These are phyloP conservation scores for Talaromyces sp. DNA, from an alignment of 2,329 filamentous ascomycete genomes.

Conservation along the genomic window DNA sequence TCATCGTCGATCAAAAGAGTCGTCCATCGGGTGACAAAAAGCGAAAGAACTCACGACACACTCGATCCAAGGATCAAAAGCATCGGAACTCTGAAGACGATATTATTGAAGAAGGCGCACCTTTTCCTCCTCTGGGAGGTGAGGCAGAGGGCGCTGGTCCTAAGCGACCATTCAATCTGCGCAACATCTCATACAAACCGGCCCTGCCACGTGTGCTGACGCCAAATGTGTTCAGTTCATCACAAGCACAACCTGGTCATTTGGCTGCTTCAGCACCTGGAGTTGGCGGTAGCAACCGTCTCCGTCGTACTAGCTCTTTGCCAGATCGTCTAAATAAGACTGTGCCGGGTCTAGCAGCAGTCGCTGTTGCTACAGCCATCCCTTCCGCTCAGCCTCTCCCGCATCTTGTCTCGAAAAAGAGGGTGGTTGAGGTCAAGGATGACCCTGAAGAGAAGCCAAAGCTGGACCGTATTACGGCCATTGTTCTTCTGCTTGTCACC, in stretches of 20 bases:
- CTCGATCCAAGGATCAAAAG: slow-evolving; percentile 29
- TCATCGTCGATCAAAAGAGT: slow-evolving; percentile 31
- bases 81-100: slow-evolving; percentile 8
- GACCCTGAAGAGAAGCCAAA: slow-evolving; percentile 26
- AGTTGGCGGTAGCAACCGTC: slow-evolving; percentile 40
- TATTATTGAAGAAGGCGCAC: slow-evolving; percentile 11
- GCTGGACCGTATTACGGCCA: slow-evolving; percentile 44
- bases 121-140: slow-evolving; percentile 2
- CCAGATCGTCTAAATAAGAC: slow-evolving; percentile 60
- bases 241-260: slow-evolving; percentile 16
- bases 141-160: slow-evolving; percentile 5
- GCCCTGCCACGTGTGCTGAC: slow-evolving; percentile 64
- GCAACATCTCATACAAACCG: slow-evolving; percentile 60
- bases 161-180: slow-evolving; percentile 55
- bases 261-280: slow-evolving; percentile 18
- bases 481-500: slow-evolving; percentile 61
- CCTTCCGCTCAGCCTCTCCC: slow-evolving; percentile 24
- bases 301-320: slow-evolving; percentile 70
- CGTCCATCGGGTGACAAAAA: slow-evolving; percentile 17
- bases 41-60: slow-evolving; percentile 23
- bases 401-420: slow-evolving; percentile 31
- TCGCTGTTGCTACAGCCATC: slow-evolving; percentile 14
- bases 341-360: slow-evolving; percentile 13
- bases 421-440: slow-evolving; percentile 45
- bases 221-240: slow-evolving; percentile 61